phyloP scores from a whole-genome alignment of 257 asterid genomes.

The Solanum virginianum region DNA sequence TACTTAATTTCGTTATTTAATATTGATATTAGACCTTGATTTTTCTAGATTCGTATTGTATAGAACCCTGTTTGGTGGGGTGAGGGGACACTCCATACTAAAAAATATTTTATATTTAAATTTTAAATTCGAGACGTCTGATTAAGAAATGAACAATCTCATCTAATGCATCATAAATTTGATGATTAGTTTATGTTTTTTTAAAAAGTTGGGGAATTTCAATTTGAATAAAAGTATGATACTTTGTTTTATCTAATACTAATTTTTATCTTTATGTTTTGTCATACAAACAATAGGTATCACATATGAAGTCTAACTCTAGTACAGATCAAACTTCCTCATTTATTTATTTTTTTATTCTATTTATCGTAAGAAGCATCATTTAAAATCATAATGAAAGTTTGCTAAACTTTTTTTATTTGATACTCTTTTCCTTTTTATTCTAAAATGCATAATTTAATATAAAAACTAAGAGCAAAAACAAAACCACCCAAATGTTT shows the following conservation, averaged over 20 bases:
- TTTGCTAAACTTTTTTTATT: background rate
- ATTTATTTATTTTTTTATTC: background rate
- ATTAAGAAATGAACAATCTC: too few relatives aligned
- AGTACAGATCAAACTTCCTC: background rate
- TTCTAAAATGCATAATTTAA: background rate
- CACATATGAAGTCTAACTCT: background rate
- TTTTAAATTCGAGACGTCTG: too few relatives aligned
- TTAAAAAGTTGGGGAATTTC: background rate
- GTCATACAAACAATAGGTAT: background rate
- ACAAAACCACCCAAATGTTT: background rate
- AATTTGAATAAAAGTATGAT: background rate
- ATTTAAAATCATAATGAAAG: background rate
- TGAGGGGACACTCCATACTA: too few relatives aligned
- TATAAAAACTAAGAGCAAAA: background rate
- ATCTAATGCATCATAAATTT: too few relatives aligned
- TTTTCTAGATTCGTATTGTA: too few relatives aligned
- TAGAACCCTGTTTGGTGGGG: too few relatives aligned
- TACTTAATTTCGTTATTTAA: background rate
- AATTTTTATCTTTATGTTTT: background rate
- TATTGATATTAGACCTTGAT: too few relatives aligned
- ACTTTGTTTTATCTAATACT: too few relatives aligned
- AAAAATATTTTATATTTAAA: too few relatives aligned
- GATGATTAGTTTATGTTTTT: too few relatives aligned
- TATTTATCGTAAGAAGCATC: background rate
- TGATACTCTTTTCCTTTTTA: background rate